Evolutionary conservation across 768 basidiomycete species (phyloP).

Genomic region (Coprinellus micaceus): DNA sequence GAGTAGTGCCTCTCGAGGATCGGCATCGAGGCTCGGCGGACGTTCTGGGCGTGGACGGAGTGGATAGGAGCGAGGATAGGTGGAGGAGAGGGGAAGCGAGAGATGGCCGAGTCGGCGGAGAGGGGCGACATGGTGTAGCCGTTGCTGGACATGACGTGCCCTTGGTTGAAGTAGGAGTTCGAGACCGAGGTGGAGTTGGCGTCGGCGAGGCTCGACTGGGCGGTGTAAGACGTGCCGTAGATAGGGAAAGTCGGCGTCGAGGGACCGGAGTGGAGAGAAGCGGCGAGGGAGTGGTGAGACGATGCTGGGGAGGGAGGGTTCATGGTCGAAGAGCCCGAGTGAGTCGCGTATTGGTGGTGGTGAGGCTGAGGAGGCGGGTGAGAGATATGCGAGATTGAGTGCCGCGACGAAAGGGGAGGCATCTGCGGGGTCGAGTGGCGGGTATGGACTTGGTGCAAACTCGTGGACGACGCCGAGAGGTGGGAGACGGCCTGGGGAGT

Average conservation of each 20-base stretch:
- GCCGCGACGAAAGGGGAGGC: constrained; percentile 42
- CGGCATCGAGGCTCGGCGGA: not conserved
- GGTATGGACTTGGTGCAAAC: constrained; percentile 7
- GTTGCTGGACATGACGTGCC: not conserved
- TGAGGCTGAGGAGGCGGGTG: constrained; percentile 19
- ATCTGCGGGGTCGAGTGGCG: constrained; percentile 23
- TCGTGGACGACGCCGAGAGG: constrained; percentile 11
- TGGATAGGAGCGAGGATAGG: constrained; percentile 37
- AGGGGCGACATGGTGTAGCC: not conserved
- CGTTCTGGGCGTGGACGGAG: constrained; percentile 23
- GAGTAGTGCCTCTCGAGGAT: too few relatives aligned
- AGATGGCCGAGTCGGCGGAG: not conserved
- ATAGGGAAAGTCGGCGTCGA: too few relatives aligned
- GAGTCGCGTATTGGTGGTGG: constrained; percentile 16
- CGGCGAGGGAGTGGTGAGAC: constrained; percentile 25
- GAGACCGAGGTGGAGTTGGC: too few relatives aligned
- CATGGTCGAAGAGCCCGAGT: constrained; percentile 22
- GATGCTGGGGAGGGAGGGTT: constrained; percentile 50
- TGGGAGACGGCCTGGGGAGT: constrained; percentile 10
- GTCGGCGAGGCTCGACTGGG: too few relatives aligned
- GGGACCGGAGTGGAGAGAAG: too few relatives aligned
- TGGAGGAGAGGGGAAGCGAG: not conserved
- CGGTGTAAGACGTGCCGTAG: too few relatives aligned
- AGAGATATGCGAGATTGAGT: constrained; percentile 59
- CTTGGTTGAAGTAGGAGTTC: too few relatives aligned